phyloP scores from a whole-genome alignment of 2,329 filamentous ascomycete species.

The Aschersonia sp. region DNA sequence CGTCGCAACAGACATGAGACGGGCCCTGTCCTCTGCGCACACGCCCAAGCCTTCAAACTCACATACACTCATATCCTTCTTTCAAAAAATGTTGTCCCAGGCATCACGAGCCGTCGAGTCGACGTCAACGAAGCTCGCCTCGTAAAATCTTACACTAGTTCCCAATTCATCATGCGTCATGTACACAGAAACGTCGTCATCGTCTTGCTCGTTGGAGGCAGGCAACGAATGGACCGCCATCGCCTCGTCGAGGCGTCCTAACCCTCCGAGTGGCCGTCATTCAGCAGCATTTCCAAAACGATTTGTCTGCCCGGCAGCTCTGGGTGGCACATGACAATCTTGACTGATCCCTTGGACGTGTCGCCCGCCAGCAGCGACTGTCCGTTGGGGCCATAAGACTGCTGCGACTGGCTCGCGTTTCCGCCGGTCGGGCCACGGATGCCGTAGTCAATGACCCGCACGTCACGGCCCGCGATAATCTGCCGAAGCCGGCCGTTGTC shows the following conservation, averaged over 20 bases:
- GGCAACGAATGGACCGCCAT: no score
- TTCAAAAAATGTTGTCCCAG: no score
- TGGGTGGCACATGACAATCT: conserved; percentile 91
- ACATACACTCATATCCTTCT: no score
- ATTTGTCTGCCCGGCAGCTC: conserved; percentile 74
- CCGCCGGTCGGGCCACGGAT: conserved; percentile 45
- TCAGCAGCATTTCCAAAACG: conserved; percentile 81
- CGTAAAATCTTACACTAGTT: no score
- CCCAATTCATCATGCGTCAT: not conserved
- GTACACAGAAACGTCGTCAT: not conserved
- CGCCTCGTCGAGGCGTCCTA: not conserved
- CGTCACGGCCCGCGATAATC: conserved; percentile 83
- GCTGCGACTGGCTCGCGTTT: conserved; percentile 20
- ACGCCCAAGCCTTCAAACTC: no score
- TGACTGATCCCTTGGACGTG: conserved; percentile 61
- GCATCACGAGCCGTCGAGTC: no score
- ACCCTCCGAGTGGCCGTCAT: conserved; percentile 57
- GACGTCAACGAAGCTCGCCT: no score
- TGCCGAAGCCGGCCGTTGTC: conserved; percentile 88
- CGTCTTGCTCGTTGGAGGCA: not conserved
- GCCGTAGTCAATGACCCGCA: conserved; percentile 81
- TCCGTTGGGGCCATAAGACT: conserved; percentile 19
- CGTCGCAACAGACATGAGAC: no score
- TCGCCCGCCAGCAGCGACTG: conserved; percentile 22
- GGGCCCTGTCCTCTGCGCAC: no score